These are phyloP conservation scores for Pseudocohnilembus persalinus DNA, from an alignment of 169 alveolate genomes.

Conservation along the genomic window DNA sequence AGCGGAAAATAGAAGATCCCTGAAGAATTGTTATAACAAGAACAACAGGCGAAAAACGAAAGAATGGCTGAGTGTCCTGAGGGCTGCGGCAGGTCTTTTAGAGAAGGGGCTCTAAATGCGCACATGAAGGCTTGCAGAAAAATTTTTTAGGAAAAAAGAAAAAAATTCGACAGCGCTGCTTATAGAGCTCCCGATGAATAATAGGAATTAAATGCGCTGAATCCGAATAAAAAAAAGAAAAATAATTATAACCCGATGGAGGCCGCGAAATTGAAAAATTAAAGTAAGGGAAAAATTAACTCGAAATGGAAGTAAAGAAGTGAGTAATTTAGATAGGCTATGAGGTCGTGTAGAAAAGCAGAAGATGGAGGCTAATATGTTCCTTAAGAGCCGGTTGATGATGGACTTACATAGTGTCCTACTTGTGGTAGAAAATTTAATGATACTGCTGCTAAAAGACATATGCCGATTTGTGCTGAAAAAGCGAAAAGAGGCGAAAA, in stretches of 20 bases:
- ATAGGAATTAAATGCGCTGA: slow-evolving; percentile 1
- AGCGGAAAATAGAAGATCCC: background rate
- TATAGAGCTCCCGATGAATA: slow-evolving; percentile 42
- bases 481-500: slow-evolving; percentile 40
- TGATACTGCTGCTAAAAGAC: slow-evolving; percentile 83
- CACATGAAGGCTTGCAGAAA: slow-evolving; percentile 78
- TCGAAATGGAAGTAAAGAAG: slow-evolving; percentile 62
- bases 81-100: slow-evolving; percentile 80
- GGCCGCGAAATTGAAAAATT: slow-evolving; percentile 22
- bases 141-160: slow-evolving; percentile 72
- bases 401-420: slow-evolving; percentile 49
- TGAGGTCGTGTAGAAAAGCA: slow-evolving; percentile 56
- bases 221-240: slow-evolving; percentile 16
- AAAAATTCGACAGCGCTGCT: slow-evolving; percentile 56
- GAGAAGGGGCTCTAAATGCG: slow-evolving; percentile 65
- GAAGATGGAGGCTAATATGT: background rate
- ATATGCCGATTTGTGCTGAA: slow-evolving; percentile 84
- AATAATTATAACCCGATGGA: slow-evolving; percentile 11
- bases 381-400: background rate
- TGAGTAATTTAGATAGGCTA: slow-evolving; percentile 64
- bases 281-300: slow-evolving; percentile 18
- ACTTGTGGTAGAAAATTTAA: slow-evolving; percentile 85
- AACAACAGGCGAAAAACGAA: background rate
- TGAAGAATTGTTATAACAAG: no score
- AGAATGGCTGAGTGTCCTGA: background rate